Evolutionary conservation across 2,329 filamentous ascomycete genomes (phyloP).

Genomic region (Macrophomina tecta): DNA sequence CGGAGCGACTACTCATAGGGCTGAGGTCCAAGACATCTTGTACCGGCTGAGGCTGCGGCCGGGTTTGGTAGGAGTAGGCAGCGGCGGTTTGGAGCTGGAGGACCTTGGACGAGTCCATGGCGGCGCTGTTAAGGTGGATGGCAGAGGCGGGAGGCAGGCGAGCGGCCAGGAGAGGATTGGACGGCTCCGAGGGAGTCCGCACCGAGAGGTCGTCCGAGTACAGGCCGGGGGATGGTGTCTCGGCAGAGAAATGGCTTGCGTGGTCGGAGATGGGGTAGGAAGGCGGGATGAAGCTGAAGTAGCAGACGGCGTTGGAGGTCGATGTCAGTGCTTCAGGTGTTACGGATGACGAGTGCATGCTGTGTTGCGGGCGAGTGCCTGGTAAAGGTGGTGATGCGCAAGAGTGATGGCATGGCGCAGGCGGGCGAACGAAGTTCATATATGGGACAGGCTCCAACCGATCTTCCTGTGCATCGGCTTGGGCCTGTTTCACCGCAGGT

Average conservation of each 20-base stretch:
- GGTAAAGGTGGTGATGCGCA: background rate
- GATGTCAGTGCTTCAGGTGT: conserved; percentile 11
- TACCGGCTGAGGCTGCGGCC: conserved; percentile 35
- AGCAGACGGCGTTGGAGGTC: conserved; percentile 34
- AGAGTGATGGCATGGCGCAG: background rate
- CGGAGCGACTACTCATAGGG: conserved; percentile 19
- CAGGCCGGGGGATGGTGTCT: conserved; percentile 37
- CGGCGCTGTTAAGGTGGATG: conserved; percentile 4
- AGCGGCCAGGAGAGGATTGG: conserved; percentile 44
- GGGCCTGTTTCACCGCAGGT: conserved; percentile 9
- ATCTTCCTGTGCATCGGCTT: conserved; percentile 4
- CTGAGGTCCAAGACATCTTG: conserved; percentile 30
- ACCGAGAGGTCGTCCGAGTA: conserved; percentile 34
- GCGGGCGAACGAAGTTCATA: conserved; percentile 8
- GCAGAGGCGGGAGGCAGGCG: conserved; percentile 30
- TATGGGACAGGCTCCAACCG: conserved; percentile 4
- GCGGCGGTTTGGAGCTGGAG: conserved; percentile 48
- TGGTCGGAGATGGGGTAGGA: conserved; percentile 26
- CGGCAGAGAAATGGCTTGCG: conserved; percentile 38
- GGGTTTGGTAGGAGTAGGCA: conserved; percentile 35
- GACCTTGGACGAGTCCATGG: conserved; percentile 43
- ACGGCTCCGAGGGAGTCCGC: conserved; percentile 38
- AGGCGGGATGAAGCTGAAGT: conserved; percentile 41
- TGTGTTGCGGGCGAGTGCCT: background rate
- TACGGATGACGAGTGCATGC: conserved; percentile 27